Evolutionary conservation across 148 eudicot genomes (phyloP), one percentile per base, ranked within the genome.

Genomic region (Polygonum maritimum): DNA sequence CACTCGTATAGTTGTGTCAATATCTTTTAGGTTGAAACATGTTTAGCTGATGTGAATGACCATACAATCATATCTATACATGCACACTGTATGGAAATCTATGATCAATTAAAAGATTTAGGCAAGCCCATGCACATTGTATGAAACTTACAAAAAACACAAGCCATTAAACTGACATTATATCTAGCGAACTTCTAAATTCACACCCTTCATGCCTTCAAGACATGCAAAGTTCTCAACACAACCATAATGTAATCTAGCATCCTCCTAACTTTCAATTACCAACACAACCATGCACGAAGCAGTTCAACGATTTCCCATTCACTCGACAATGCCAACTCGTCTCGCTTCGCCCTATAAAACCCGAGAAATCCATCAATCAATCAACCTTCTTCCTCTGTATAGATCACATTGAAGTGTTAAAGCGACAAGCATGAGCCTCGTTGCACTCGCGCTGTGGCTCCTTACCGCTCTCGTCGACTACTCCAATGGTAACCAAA

Each of bases 211-310:
- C 49, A 11, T 48, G 49, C 15, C 10, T 3, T 31, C 35, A 57
- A 19, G 13, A 57, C 14, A 65, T 19, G 71, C 71, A 14, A 12
- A 36, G 15, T 3, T 65, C 8, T 35, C 71, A 65, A 35, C 35
- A 33, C 13, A 67, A 67, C 44, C 45, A 67, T 38, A 67, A 31
- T 67, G 44, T 35, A 35, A 67, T 67, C 71, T 67, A 67, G 71
- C 71, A 35, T 35, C 44, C 71, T 67, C 71, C 71, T 67, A 67
- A 67, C 71, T 16, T 21, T 67, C 14, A 41, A 36, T 67, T 45
- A 67, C 38, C 71, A 5, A 35, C 71, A 38, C 71, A 67, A 67
- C 38, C 71, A 67, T 67, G 45, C 45, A 38, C 21, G 0, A 65
- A 67, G 71, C n/a, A 35, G 71, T 35, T 63, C 70, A 63, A 63